Evolutionary conservation across 108 stramenopile species (phyloP), one percentile per base, ranked within the genome.

Genomic region (Mediolabrus comicus): DNA sequence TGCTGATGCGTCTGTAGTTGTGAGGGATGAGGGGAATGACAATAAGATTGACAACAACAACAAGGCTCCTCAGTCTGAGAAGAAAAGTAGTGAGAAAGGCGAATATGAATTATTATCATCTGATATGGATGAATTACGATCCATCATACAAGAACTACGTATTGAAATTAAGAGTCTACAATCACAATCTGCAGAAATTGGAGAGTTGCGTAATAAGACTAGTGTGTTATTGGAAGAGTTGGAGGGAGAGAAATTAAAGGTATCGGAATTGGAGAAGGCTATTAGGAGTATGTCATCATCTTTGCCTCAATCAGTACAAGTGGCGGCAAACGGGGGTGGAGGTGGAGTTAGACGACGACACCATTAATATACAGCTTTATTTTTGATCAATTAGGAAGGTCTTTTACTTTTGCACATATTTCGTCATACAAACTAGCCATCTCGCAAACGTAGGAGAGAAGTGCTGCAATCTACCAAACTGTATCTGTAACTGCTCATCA

Each of bases 381-480:
- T n/a, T n/a, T n/a, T n/a, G n/a, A n/a, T n/a, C n/a, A n/a, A n/a
- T n/a, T n/a, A n/a, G n/a, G n/a, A n/a, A n/a, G n/a, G n/a, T n/a
- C n/a, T n/a, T n/a, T n/a, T n/a, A n/a, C n/a, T n/a, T n/a, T n/a
- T n/a, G n/a, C n/a, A n/a, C n/a, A n/a, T n/a, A 33, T 57, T 72
- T 72, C 27, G 62, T 34, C 46, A 72, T 28, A 25, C 62, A 63
- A 36, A 72, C 35, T 31, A 72, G 39, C 62, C 71, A 63, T 19
- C 71, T 35, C 16, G 71, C 62, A 62, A 72, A 72, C 11, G 71
- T 72, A 32, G 51, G 52, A 41, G 59, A 57, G 59, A 69, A 69
- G 10, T 0, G 59, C 38, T 69, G 68, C 16, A 30, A 13, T 24
- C 59, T 29, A 13, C 56, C 36, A 33, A 57, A 69, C 4, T 49